Base-by-base conservation (phyloP, 371 early-diverging fungal species). In the Capillidium rhysosporum region DNA sequence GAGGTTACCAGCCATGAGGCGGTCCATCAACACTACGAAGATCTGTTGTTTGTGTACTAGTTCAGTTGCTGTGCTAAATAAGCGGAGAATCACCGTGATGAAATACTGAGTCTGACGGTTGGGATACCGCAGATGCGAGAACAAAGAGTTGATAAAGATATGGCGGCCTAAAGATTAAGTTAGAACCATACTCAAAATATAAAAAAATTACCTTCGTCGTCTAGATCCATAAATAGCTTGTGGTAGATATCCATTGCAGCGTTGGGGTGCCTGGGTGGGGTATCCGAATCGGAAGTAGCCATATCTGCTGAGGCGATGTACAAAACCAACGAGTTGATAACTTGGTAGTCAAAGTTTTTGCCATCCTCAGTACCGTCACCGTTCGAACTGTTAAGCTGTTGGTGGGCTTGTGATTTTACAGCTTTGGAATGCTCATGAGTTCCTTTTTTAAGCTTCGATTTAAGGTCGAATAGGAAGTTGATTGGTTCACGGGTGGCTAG, bases 71-170 rank as follows among this genome's bases (percentile, higher is more conserved):
- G 89, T 89, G 3, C 79, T 76, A 68, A 92, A 94, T 54, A 92
- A 71, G 60, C 82, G 80, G 38, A 93, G 70, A 29, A 92, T 69
- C n/a, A 79, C 75, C 57, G 78, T 77, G 62, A 84, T 87, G 60
- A 92, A 92, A 62, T 86, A 92, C 62, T 87, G 84, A 34, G 96
- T 95, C 65, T 98, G 98, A 51, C 82, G 83, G 65, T 92, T 94
- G 28, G 97, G 96, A 71, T 86, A 95, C 61, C 97, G 83, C 59
- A 98, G 72, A 61, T 96, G 98, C 67, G 94, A 94, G 49, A 92
- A 91, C 57, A 96, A 86, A 4, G 92, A 88, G 58, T 79, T 84
- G 57, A 96, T 62, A 59, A 96, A 75, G 56, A 84, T 63, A 58
- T 92, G 92, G 9, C 92, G 82, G 5, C 90, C 85, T 41, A 58